phyloP scores from a whole-genome alignment of 192 early-diverging fungal species.

The Linnemannia zychae region DNA sequence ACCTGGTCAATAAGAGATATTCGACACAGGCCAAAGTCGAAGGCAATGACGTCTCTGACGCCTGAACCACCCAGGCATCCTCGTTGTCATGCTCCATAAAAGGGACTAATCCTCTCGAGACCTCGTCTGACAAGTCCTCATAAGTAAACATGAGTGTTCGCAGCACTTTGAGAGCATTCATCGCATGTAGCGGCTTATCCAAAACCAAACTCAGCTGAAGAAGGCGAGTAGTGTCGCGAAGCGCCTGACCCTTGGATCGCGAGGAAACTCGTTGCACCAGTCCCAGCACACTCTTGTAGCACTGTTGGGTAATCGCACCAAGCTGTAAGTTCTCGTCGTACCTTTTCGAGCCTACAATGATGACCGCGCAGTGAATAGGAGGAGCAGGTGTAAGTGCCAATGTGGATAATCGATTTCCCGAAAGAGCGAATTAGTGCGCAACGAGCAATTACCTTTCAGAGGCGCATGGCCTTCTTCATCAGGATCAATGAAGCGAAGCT shows the following conservation, averaged over 20 bases:
- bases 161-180: slow-evolving; percentile 28
- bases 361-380: background rate
- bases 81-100: slow-evolving; percentile 23
- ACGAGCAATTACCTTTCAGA: slow-evolving; percentile 9
- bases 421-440: too few species aligned
- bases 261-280: background rate
- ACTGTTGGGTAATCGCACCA: slow-evolving; percentile 13
- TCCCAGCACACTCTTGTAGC: slow-evolving; percentile 1
- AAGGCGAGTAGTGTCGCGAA: slow-evolving; percentile 1
- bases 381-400: background rate
- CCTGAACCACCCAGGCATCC: slow-evolving; percentile 9
- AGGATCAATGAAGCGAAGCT: slow-evolving; percentile 8
- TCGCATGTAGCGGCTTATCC: slow-evolving; percentile 24
- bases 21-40: slow-evolving; percentile 27
- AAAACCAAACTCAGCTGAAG: slow-evolving; percentile 22
- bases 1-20: slow-evolving; percentile 20
- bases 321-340: background rate
- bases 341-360: background rate
- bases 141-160: slow-evolving; percentile 12
- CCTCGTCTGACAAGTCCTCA: slow-evolving; percentile 16
- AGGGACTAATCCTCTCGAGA: slow-evolving; percentile 21
- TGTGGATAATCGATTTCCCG: too few species aligned
- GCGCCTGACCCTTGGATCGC: slow-evolving; percentile 5
- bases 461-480: slow-evolving; percentile 21
- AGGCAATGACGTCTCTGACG: slow-evolving; percentile 2